These are phyloP conservation scores for Rhytidiadelphus loreus DNA, from an alignment of 225 moss, liverwort and hornwort species.

Conservation along the genomic window DNA sequence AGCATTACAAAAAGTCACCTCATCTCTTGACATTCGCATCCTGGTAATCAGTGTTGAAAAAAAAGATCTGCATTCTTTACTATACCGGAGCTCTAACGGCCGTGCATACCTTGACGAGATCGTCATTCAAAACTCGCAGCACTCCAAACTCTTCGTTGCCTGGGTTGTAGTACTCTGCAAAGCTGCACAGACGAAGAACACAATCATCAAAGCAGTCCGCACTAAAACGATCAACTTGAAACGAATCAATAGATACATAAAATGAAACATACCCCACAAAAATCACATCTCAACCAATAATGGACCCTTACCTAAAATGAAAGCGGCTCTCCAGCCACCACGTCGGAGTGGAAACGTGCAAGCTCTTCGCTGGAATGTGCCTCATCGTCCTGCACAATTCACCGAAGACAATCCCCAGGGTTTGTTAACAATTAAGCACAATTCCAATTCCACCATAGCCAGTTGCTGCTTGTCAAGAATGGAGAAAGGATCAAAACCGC, in stretches of 20 bases:
- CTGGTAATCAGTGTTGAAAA: background rate
- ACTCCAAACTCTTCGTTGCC: conserved; percentile 67
- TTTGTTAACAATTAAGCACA: background rate
- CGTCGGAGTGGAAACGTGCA: conserved; percentile 74
- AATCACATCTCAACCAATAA: background rate
- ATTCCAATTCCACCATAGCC: background rate
- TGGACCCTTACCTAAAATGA: conserved; percentile 57
- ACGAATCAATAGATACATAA: background rate
- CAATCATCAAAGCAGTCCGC: background rate
- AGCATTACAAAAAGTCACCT: background rate
- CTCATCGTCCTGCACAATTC: conserved; percentile 42
- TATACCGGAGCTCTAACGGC: background rate
- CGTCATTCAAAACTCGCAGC: conserved; percentile 85
- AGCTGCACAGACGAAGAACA: conserved; percentile 26
- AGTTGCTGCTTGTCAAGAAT: background rate
- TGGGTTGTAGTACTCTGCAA: conserved; percentile 74
- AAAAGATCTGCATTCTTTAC: too few relatives aligned
- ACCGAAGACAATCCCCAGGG: background rate
- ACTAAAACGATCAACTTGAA: background rate
- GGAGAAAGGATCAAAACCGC: background rate
- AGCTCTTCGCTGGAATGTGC: conserved; percentile 41
- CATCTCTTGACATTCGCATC: background rate
- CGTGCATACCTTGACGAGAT: conserved; percentile 72
- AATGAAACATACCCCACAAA: background rate
- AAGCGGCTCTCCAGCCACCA: conserved; percentile 98